Base-by-base conservation (phyloP, 1,284 basidiomycete genomes). In the Xerocomus amazonicus region DNA sequence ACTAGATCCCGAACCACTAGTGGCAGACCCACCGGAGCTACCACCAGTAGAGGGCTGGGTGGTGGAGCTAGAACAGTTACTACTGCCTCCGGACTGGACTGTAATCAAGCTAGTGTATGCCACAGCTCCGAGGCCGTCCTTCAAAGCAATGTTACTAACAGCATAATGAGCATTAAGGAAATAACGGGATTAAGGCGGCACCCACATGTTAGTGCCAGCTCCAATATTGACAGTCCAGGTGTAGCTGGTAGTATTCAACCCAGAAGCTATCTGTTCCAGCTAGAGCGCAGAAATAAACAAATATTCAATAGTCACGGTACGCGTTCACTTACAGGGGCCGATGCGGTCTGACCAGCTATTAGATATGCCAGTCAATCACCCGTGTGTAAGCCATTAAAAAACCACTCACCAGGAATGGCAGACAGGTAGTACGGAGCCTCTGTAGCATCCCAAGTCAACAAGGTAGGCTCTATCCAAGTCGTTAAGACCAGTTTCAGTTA, bases 191-290 rank as follows among this genome's bases (percentile, higher is more conserved):
- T 7, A 50, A 17, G 16, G 33, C 9, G 9, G 12, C n/a, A 2
- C 57, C 54, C 62, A 90, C 88, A 90, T 70, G 36, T 66, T 58
- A 29, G 79, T 81, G 33, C 75, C 76, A 0, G 70, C 44, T 3
- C 65, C 54, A 19, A 90, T 60, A 64, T 87, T 74, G 44, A 82
- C 83, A 13, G 42, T 67, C 87, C 87, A 92, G 12, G 85, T 87
- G 56, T 72, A 59, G 34, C 62, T 67, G 12, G 68, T 79, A 1
- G 71, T 76, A 6, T 59, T 58, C 54, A 77, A 16, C 77, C 71
- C 61, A 88, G 84, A 23, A 23, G 19, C 19, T 23, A 23, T 23
- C 19, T 73, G 59, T 69, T 80, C 78, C 49, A 85, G 50, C 83
- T 83, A 43, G 3, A 48, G 41, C 4, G 32, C 27, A 3, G 27